phyloP scores from a whole-genome alignment of 345 rosid species.

The Salix exigua region DNA sequence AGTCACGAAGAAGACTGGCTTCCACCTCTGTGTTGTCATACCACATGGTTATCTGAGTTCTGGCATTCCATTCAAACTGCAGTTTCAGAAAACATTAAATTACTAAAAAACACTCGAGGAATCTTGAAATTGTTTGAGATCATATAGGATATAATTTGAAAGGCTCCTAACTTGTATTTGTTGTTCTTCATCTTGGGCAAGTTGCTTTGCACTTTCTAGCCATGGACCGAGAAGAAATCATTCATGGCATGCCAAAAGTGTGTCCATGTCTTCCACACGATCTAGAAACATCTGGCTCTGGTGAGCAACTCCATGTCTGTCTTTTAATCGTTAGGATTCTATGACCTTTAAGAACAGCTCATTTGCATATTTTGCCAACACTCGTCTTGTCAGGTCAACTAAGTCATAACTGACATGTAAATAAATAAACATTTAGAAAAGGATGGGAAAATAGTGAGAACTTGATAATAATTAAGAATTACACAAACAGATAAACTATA shows the following conservation, averaged over 20 bases:
- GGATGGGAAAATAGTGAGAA: neutral
- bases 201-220: constrained; percentile 66
- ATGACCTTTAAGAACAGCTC: constrained; percentile 48
- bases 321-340: constrained; percentile 40
- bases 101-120: neutral
- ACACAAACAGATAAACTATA: neutral
- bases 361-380: constrained; percentile 60
- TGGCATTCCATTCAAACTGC: constrained; percentile 77
- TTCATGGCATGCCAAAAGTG: constrained; percentile 50
- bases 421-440: neutral
- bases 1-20: constrained; percentile 69
- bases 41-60: constrained; percentile 81
- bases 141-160: neutral
- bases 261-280: constrained; percentile 59
- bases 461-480: neutral
- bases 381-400: constrained; percentile 68
- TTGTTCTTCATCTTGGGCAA: constrained; percentile 45
- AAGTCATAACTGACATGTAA: constrained; percentile 49
- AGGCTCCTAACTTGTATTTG: constrained; percentile 43
- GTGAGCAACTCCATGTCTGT: constrained; percentile 31
- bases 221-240: constrained; percentile 72
- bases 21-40: constrained; percentile 59
- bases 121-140: neutral
- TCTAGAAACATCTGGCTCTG: constrained; percentile 45
- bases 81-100: constrained; percentile 1